Evolutionary conservation across 2,329 filamentous ascomycete genomes (phyloP).

Genomic region (Clarireedia hainanense): DNA sequence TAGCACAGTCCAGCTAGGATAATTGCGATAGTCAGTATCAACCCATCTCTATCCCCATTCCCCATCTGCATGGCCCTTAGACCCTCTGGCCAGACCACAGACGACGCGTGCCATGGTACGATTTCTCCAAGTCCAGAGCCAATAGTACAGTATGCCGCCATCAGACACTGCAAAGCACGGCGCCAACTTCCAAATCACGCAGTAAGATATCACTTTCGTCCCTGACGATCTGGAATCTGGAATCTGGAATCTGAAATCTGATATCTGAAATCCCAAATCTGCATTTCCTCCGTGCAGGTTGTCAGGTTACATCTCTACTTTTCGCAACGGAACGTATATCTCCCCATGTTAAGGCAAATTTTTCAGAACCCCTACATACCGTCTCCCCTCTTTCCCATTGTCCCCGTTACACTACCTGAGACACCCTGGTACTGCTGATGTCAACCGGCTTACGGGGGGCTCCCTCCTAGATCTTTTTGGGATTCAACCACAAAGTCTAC

Average conservation of each 20-base stretch:
- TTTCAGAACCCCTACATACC: not conserved
- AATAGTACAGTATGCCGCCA: no score
- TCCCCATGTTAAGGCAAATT: not conserved
- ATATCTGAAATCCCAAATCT: not conserved
- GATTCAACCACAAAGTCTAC: not conserved
- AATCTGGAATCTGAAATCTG: no score
- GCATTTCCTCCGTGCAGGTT: not conserved
- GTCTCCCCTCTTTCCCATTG: not conserved
- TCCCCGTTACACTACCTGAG: not conserved
- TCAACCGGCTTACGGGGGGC: not conserved
- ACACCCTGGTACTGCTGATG: not conserved
- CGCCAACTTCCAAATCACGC: no score
- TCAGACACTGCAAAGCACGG: no score
- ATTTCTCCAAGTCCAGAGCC: no score
- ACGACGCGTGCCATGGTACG: no score
- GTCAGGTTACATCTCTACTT: conserved; percentile 1
- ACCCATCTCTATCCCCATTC: no score
- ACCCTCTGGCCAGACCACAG: no score
- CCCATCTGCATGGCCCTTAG: no score
- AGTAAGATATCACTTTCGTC: no score
- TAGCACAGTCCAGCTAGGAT: no score
- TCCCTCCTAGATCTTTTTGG: not conserved
- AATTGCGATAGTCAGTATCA: no score
- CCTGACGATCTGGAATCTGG: not conserved
- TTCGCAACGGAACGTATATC: not conserved